A percentile compares a stretch with the other conserved stretches of the same genome.
phyloP scores from a whole-genome alignment of 352 stramenopile species.

The Globisporangium nunn region DNA sequence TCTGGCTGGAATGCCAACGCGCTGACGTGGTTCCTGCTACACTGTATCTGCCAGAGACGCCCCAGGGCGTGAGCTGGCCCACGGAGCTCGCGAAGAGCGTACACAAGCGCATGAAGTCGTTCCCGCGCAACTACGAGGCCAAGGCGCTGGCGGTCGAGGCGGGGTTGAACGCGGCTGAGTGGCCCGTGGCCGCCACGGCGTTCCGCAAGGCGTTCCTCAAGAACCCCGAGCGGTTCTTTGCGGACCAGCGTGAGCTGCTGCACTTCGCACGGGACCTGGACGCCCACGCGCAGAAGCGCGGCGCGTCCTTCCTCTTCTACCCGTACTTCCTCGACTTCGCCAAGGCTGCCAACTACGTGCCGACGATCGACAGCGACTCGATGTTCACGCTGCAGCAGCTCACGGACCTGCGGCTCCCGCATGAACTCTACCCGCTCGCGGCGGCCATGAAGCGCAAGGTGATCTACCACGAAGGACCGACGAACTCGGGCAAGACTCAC shows the following conservation, averaged over 20 bases:
- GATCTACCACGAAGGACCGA: conserved; percentile 91
- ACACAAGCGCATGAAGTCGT: conserved; percentile 38
- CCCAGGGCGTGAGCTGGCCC: conserved; percentile 18
- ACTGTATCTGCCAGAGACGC: too few species aligned
- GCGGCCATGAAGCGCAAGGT: conserved; percentile 78
- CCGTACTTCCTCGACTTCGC: conserved; percentile 66
- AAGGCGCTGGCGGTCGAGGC: conserved; percentile 59
- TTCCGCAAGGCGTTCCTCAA: conserved; percentile 64
- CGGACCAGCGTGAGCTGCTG: conserved; percentile 41
- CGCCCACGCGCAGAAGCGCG: conserved; percentile 27
- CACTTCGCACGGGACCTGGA: conserved; percentile 53
- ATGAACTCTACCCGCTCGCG: conserved; percentile 81
- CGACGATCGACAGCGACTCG: conserved; percentile 22
- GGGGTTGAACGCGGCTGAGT: conserved; percentile 57
- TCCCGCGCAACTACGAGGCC: conserved; percentile 66
- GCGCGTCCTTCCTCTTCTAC: conserved; percentile 63
- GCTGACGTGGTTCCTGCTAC: too few species aligned
- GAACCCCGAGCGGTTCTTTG: conserved; percentile 46
- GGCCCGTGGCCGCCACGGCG: conserved; percentile 38
- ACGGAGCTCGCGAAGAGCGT: conserved; percentile 30
- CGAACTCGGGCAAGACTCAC: conserved; percentile 97
- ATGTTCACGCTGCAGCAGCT: conserved; percentile 57
- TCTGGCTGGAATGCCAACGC: background rate
- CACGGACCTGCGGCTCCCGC: conserved; percentile 64
- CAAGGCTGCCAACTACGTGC: conserved; percentile 29